Evolutionary conservation across 768 basidiomycete genomes (phyloP), one percentile per base, ranked within the genome.

Genomic region (Tricholoma flavovirens): DNA sequence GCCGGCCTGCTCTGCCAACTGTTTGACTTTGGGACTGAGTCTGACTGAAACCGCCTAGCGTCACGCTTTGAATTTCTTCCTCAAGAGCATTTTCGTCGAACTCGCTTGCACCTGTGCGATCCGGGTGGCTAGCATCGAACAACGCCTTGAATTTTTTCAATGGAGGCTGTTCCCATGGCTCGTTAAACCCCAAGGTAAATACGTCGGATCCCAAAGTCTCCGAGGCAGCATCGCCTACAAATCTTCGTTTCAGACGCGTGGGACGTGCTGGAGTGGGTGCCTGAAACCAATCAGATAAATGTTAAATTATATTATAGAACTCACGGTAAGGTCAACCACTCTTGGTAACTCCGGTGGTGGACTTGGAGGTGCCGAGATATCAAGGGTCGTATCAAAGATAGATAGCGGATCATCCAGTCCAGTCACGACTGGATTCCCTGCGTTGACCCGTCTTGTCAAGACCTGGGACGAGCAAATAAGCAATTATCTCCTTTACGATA

Each of bases 91-190:
- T 59, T 11, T 61, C 55, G 33, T 62, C 61, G 57, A 66, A 59
- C 21, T 59, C 55, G 11, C 60, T 57, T 5, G 59, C 63, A 8
- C 55, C 60, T 30, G 58, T 45, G 12, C 57, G 56, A 22, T 76
- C 75, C 26, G 83, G 84, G 63, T 84, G 75, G 42, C 75, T 84
- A 8, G 82, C 80, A 15, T 89, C 87, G 59, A 87, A 89, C 10
- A 89, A 72, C 0, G 83, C 81, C 61, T 82, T 85, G 73, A 84
- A 87, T 67, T 82, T 87, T 64, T 89, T 89, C 24, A 81, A 66
- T 2, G 84, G 80, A 0, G 84, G 87, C 59, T 84, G 83, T 56
- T 64, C 67, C 15, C 64, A 53, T 4, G 69, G 65, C 38, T 71
- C 68, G 15, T 67, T 65, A 8, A 69, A 55, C 1, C 54, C 60